Evolutionary conservation across 1,284 basidiomycete genomes (phyloP).

Genomic region (Apiotrichum veenhuisii): DNA sequence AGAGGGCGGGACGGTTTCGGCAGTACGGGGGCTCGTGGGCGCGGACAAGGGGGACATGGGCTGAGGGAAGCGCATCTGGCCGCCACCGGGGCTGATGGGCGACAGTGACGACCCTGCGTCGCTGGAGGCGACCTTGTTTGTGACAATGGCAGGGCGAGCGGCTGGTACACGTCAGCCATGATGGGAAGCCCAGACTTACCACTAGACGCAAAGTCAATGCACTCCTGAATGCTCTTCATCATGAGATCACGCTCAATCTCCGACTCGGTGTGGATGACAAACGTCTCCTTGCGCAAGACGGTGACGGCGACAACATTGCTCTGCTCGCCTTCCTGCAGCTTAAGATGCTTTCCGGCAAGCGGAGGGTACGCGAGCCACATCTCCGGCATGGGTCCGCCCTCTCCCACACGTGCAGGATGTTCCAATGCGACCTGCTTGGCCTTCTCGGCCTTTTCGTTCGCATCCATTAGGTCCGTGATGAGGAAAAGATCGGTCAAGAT

Average conservation of each 20-base stretch:
- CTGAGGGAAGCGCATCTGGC: conserved; percentile 28
- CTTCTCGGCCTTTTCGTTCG: conserved; percentile 56
- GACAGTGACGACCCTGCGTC: not conserved
- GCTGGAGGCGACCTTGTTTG: not conserved
- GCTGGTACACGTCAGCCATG: not conserved
- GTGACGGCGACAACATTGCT: conserved; percentile 66
- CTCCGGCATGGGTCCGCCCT: conserved; percentile 62
- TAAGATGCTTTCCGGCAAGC: conserved; percentile 86
- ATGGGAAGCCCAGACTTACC: conserved; percentile 53
- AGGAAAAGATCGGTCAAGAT: conserved; percentile 90
- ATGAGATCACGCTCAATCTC: conserved; percentile 63
- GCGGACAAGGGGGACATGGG: conserved; percentile 27
- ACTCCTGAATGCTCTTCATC: conserved; percentile 72
- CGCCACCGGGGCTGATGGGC: not conserved
- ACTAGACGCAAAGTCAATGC: conserved; percentile 72
- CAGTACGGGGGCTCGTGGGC: not conserved
- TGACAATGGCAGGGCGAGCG: not conserved
- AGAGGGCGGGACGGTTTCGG: not conserved
- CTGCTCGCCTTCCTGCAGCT: conserved; percentile 60
- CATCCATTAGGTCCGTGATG: conserved; percentile 75
- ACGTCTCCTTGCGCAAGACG: conserved; percentile 83
- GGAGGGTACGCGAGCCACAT: conserved; percentile 96
- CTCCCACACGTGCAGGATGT: conserved; percentile 45
- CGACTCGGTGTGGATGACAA: conserved; percentile 66
- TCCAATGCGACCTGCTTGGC: conserved; percentile 41